These are phyloP conservation scores for Beta macrorhiza DNA, from an alignment of 179 eudicot species.

Conservation along the genomic window DNA sequence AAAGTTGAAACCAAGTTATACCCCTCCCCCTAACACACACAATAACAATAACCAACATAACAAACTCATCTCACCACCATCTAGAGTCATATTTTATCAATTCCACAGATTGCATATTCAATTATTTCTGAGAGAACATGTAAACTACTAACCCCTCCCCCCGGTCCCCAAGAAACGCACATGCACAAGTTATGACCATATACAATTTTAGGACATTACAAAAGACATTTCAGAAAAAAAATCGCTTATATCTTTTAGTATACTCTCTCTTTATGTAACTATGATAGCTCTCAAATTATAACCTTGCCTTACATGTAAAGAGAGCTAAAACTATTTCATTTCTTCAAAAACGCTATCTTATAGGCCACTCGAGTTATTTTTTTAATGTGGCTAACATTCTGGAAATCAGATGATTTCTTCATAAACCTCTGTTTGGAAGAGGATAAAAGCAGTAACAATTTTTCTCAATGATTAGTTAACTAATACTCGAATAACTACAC, in stretches of 20 bases:
- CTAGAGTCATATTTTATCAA: background rate
- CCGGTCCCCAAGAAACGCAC: too few relatives aligned
- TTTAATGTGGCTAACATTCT: too few relatives aligned
- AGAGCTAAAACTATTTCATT: background rate
- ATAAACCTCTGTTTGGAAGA: background rate
- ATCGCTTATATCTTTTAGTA: background rate
- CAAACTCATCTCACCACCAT: background rate
- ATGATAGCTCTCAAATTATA: background rate
- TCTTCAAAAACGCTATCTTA: background rate
- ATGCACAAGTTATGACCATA: too few relatives aligned
- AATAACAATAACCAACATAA: background rate
- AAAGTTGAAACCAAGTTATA: background rate
- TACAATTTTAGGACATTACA: background rate
- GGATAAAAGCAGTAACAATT: background rate
- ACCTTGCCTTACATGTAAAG: background rate
- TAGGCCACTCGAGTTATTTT: background rate
- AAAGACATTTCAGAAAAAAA: too few relatives aligned
- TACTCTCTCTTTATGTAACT: background rate
- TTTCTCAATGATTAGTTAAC: background rate
- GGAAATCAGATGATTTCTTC: background rate
- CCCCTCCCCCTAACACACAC: too few relatives aligned
- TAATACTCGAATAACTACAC: background rate
- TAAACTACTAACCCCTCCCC: too few relatives aligned
- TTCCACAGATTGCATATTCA: background rate
- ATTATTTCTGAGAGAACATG: background rate